These are phyloP conservation scores for Suhomyces sp. DNA, from an alignment of 805 yeast genomes.

Conservation along the genomic window DNA sequence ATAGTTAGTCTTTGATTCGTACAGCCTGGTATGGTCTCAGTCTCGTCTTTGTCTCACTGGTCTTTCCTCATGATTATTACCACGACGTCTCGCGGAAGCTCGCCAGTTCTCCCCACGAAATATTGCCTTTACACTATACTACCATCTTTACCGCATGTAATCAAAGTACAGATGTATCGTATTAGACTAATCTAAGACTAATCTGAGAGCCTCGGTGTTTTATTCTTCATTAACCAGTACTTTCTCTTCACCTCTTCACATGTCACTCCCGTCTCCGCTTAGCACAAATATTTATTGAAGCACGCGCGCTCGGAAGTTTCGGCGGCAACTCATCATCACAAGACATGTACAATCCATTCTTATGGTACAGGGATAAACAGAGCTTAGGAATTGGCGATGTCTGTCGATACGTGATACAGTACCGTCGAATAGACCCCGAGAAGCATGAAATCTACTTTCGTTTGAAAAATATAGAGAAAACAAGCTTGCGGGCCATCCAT, in stretches of 20 bases:
- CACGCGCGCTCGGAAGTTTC: not conserved
- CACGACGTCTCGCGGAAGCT: not conserved
- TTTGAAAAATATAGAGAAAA: slow-evolving; percentile 37
- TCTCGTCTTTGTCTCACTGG: too few relatives aligned
- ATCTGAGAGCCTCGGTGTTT: not conserved
- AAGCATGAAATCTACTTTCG: slow-evolving; percentile 28
- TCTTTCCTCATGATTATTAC: too few relatives aligned
- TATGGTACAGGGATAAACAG: slow-evolving; percentile 26
- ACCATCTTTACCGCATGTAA: not conserved
- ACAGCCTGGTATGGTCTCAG: too few relatives aligned
- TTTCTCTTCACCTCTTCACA: not conserved
- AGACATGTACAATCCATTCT: slow-evolving; percentile 3
- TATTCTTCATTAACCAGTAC: not conserved
- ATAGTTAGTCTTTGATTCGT: too few relatives aligned
- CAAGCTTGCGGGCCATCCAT: slow-evolving; percentile 39
- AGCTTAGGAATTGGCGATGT: slow-evolving; percentile 38
- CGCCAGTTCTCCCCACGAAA: not conserved
- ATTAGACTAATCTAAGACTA: not conserved
- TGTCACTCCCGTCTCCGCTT: not conserved
- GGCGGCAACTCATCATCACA: not conserved
- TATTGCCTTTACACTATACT: not conserved
- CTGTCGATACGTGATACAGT: slow-evolving; percentile 30
- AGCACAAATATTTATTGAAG: not conserved
- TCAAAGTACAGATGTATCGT: too few relatives aligned
- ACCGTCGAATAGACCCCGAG: slow-evolving; percentile 9